Percentiles rank a stretch among this genome's conserved stretches.
Conservation (phyloP, 83 land plant genomes). For the Picea engelmannii region DNA sequence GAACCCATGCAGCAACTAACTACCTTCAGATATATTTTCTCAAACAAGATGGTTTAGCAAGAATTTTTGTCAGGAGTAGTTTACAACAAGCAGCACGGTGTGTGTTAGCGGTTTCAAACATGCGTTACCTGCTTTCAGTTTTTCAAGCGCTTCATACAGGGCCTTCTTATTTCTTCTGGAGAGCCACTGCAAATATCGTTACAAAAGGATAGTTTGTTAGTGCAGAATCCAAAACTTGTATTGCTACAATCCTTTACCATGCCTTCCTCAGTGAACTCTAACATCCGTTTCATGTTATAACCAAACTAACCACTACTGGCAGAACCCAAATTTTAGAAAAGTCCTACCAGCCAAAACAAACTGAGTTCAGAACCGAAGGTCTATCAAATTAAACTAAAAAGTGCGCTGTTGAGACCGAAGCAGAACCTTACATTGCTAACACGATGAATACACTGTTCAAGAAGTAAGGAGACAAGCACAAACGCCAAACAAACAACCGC, state of each 20-base stretch:
- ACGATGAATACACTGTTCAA: slow-evolving; percentile 49
- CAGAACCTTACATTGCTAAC: slow-evolving; percentile 33
- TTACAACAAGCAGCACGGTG: background rate
- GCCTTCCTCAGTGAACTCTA: too few species aligned
- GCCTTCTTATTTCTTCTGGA: slow-evolving; percentile 26
- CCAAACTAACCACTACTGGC: too few species aligned
- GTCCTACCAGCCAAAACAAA: background rate
- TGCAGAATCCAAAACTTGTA: background rate
- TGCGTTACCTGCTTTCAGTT: slow-evolving; percentile 40
- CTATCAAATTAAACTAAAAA: too few species aligned
- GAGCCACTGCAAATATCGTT: slow-evolving; percentile 22
- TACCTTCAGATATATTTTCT: background rate
- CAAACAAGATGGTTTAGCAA: background rate
- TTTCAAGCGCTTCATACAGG: slow-evolving; percentile 37
- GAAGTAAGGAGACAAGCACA: slow-evolving; percentile 41
- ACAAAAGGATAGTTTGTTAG: background rate
- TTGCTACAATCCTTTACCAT: background rate
- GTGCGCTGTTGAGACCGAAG: too few species aligned
- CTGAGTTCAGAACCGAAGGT: background rate
- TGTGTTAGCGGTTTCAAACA: background rate
- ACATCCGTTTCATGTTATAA: too few species aligned
- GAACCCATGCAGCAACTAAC: background rate
- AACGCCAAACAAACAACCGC: slow-evolving; percentile 50
- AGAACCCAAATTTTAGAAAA: too few species aligned
- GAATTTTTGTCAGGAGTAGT: too few species aligned